phyloP scores from a whole-genome alignment of 306 rosid genomes.

The Vigna unguiculata region DNA sequence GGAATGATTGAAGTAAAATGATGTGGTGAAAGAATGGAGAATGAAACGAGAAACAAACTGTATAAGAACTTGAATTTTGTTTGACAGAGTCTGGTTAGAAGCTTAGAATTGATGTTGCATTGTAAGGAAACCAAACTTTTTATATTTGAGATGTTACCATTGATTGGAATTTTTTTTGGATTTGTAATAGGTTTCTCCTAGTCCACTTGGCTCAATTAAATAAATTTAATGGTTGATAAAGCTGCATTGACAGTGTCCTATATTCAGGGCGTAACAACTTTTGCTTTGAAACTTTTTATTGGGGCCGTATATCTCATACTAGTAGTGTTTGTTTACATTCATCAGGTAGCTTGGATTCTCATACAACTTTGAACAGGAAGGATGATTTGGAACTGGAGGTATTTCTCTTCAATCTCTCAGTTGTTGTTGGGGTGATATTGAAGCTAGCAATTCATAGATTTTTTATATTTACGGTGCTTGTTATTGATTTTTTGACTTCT shows the following conservation, averaged over 20 bases:
- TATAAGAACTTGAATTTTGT: slow-evolving; percentile 15
- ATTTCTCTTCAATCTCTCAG: slow-evolving; percentile 50
- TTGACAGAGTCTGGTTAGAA: slow-evolving; percentile 32
- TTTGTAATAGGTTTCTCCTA: too few relatives aligned
- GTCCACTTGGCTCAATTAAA: background rate
- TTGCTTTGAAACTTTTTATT: slow-evolving; percentile 27
- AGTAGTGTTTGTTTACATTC: slow-evolving; percentile 42
- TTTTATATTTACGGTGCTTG: slow-evolving; percentile 20
- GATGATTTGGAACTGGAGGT: slow-evolving; percentile 79
- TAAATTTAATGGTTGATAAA: slow-evolving; percentile 10
- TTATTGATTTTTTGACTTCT: slow-evolving; percentile 26
- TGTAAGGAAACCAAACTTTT: slow-evolving; percentile 22
- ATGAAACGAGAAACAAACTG: slow-evolving; percentile 27
- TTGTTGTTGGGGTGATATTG: slow-evolving; percentile 41
- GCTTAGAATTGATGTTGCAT: slow-evolving; percentile 34
- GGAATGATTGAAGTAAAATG: slow-evolving; percentile 37
- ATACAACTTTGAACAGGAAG: slow-evolving; percentile 60
- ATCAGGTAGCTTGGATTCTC: slow-evolving; percentile 75
- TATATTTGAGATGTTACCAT: background rate
- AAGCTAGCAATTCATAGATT: slow-evolving; percentile 20
- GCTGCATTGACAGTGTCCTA: slow-evolving; percentile 18
- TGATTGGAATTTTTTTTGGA: background rate
- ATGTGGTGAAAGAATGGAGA: slow-evolving; percentile 34
- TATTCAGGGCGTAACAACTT: slow-evolving; percentile 24
- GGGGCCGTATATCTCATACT: slow-evolving; percentile 50